A percentile compares a stretch with the other conserved stretches of the same genome.
These are phyloP conservation scores for Gastrodia elata DNA, from an alignment of 106 monocot genomes.

Conservation along the genomic window DNA sequence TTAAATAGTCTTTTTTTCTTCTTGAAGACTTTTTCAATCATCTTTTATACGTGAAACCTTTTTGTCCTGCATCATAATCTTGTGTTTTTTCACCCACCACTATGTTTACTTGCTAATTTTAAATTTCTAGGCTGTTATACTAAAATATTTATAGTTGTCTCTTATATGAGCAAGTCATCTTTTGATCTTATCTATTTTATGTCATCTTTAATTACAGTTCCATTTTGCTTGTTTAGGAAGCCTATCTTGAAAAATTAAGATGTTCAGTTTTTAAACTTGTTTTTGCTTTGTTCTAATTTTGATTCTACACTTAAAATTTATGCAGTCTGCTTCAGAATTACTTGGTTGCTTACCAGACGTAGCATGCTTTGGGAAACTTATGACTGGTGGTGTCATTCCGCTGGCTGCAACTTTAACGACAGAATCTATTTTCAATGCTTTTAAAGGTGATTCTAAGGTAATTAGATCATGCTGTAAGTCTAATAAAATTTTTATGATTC, in stretches of 20 bases:
- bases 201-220: background rate
- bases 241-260: background rate
- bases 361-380: constrained; percentile 82
- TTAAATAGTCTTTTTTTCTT: no score
- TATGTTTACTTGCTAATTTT: background rate
- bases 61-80: no score
- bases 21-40: no score
- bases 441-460: constrained; percentile 84
- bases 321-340: constrained; percentile 85
- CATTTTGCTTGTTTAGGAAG: background rate
- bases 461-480: background rate
- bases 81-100: no score
- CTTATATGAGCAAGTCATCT: background rate
- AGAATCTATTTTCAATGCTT: constrained; percentile 74
- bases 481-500: background rate
- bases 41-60: no score
- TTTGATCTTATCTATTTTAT: background rate
- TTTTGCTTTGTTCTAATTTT: background rate
- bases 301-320: constrained; percentile 7
- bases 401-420: constrained; percentile 81
- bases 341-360: constrained; percentile 83
- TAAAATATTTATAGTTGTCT: background rate
- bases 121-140: background rate
- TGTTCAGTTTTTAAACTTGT: background rate
- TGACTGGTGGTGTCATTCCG: constrained; percentile 91